A percentile compares a stretch with the other conserved stretches of the same genome.
phyloP scores from a whole-genome alignment of 768 basidiomycete genomes.

The Dioszegia hungarica region DNA sequence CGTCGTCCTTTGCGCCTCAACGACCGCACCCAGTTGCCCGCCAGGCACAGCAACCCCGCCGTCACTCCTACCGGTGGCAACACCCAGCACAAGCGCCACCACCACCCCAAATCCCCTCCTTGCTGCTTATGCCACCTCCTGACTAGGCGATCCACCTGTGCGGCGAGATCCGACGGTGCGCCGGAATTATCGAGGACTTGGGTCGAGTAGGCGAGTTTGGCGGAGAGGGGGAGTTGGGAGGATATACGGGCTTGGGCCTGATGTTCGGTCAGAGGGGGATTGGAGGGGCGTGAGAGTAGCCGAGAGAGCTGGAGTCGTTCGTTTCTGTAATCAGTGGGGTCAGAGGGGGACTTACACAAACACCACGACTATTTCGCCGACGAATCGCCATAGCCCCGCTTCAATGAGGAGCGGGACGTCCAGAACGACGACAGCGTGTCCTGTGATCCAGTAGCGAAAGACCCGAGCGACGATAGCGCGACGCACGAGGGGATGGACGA shows the following conservation, averaged over 20 bases:
- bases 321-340: conserved; percentile 55
- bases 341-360: conserved; percentile 63
- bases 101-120: conserved; percentile 48
- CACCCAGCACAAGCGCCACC: conserved; percentile 54
- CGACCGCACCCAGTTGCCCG: conserved; percentile 19
- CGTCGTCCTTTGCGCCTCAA: conserved; percentile 27
- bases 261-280: conserved; percentile 54
- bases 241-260: conserved; percentile 71
- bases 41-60: conserved; percentile 36
- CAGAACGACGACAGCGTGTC: conserved; percentile 71
- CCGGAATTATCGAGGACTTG: conserved; percentile 86
- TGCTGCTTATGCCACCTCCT: conserved; percentile 48
- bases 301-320: conserved; percentile 76
- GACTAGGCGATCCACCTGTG: conserved; percentile 55
- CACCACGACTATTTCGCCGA: conserved; percentile 78
- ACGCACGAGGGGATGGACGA: conserved; percentile 87
- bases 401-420: conserved; percentile 93
- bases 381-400: conserved; percentile 73
- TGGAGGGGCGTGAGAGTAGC: conserved; percentile 60
- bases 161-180: conserved; percentile 61
- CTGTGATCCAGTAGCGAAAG: conserved; percentile 66
- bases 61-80: conserved; percentile 53
- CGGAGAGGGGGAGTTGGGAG: conserved; percentile 71
- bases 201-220: conserved; percentile 81
- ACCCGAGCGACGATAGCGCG: conserved; percentile 69